Evolutionary conservation across 202 grass and related monocot species (phyloP), one percentile per base, ranked within the genome.

Genomic region (Setaria italica): DNA sequence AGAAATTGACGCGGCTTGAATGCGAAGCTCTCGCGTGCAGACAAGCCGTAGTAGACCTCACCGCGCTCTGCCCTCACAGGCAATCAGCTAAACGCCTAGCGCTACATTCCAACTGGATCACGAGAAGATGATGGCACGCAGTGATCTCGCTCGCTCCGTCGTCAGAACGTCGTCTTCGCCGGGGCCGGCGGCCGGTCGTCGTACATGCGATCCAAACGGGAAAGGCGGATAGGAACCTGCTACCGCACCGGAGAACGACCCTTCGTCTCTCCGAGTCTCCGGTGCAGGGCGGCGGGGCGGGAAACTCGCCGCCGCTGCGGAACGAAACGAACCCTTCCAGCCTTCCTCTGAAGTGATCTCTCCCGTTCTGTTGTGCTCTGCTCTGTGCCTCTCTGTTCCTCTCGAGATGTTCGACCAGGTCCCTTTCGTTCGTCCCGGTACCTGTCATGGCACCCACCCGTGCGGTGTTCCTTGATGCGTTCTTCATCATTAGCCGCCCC

Each of bases 1-100:
- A 34, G 85, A 86, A 74, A 86, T 67, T 25, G 77, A 72, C 74
- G 1, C 67, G 33, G 47, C 37, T n/a, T 56, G 2, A 82, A 9
- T 50, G 42, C 29, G 6, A 58, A 10, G 49, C n/a, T 25, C 34
- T 54, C 16, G 29, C 59, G 29, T 25, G 4, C 62, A 69, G 72
- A 51, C 62, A 72, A 85, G 14, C 30, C 14, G 35, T 6, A 25
- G 35, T 6, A 25, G n/a, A 13, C 20, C 7, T 9, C 16, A 7
- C n/a, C 34, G 17, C 10, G 78, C 70, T 62, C 72, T 79, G 12
- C 16, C 35, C 12, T 74, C 69, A 41, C 35, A 20, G 17, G 65
- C 35, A 42, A 42, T 16, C 35, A 42, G 17, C 7, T 42, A 68
- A 68, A 68, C 30, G 60, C 60, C 29, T 2, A 29, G 60, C 30